Conservation (phyloP, 2,329 filamentous ascomycete species). For the Coniella lustricola region DNA sequence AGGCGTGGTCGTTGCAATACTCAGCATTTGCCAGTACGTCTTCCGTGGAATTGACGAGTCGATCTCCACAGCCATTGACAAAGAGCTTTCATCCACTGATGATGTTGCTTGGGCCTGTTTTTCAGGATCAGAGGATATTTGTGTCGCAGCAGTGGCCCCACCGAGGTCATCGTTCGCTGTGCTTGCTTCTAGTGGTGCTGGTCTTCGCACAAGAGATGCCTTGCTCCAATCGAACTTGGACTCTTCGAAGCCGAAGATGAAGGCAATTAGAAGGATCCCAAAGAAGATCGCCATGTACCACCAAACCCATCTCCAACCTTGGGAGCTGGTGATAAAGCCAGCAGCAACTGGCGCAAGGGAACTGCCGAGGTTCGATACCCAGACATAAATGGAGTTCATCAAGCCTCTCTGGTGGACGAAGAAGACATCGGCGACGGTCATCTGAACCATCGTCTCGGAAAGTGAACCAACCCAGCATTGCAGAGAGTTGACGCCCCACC, state of each 20-base stretch:
- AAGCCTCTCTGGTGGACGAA: conserved; percentile 40
- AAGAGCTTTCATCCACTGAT: neutral
- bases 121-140: conserved; percentile 6
- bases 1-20: conserved; percentile 11
- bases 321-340: conserved; percentile 13
- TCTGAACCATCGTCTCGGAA: conserved; percentile 36
- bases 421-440: conserved; percentile 41
- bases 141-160: neutral
- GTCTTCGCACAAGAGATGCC: neutral
- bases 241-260: conserved; percentile 16
- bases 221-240: conserved; percentile 16
- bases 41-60: conserved; percentile 11
- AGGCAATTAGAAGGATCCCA: conserved; percentile 5
- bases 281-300: conserved; percentile 16
- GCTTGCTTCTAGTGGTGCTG: neutral
- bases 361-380: conserved; percentile 28
- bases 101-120: neutral
- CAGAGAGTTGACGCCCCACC: conserved; percentile 36
- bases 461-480: conserved; percentile 37
- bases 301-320: conserved; percentile 17
- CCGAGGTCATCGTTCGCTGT: neutral
- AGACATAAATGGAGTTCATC: conserved; percentile 41
- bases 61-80: conserved; percentile 1
- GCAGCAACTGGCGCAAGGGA: conserved; percentile 14
- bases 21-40: conserved; percentile 13